Base-by-base conservation (phyloP, 768 basidiomycete species). In the Termitomyces sp. region DNA sequence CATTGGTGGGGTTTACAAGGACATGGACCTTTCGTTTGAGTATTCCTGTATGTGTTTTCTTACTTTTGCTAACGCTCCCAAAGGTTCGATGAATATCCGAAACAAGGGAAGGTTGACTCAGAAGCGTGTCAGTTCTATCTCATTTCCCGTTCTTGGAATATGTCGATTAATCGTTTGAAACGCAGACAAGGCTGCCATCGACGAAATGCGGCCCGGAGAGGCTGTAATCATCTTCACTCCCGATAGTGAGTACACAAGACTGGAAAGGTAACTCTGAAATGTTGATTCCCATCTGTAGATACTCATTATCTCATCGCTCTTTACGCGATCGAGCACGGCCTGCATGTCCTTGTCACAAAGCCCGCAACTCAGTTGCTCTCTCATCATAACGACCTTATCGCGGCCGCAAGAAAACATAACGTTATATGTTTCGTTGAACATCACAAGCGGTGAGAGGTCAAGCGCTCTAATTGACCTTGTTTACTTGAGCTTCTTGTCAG, bases 211-310 rank as follows among this genome's bases (percentile, higher is more conserved):
- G 12, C 82, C 90, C 9, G 93, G 94, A 24, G 90, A 93, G 65
- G 94, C 94, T n/a, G 88, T 92, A 53, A 89, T 95, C 67, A 88
- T 96, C 64, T 96, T 96, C 74, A 96, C 94, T 3, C 95, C 94
- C 4, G 94, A 96, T 71, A 89, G 91, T 89, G 64, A 70, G 87
- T 57, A 8, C 24, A 18, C 13, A 18, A n/a, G 42, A 4, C 16
- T 20, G 28, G 15, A 7, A 54, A 16, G 8, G 28, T 18, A 2
- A 28, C 2, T 28, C 7, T 28, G 16, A 54, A 36, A 22, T 16
- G 3, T 16, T 24, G 8, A 9, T 28, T 55, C 12, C 3, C 39
- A 55, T 33, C 20, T 58, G 58, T 68, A 94, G 87, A 79, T 65
- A 96, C 94, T 16, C 94, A 96, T 74, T 89, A 87, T 72, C 83